Evolutionary conservation across 1,284 basidiomycete genomes (phyloP).

Genomic region (Moesziomyces aphidis): DNA sequence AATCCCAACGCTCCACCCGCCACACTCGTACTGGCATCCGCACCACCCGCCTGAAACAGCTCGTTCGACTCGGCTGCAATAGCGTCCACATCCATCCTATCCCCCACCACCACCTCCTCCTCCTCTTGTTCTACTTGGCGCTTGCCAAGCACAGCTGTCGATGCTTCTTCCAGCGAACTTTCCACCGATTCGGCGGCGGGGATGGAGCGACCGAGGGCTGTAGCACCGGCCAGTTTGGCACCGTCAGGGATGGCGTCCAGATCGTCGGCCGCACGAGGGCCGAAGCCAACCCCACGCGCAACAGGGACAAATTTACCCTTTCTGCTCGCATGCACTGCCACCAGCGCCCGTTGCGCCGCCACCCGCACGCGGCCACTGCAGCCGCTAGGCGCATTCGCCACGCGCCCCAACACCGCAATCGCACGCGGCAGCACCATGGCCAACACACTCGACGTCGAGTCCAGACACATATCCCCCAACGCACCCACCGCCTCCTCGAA

Average conservation of each 20-base stretch:
- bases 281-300: slow-evolving; percentile 39
- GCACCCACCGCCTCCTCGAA: slow-evolving; percentile 14
- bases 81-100: slow-evolving; percentile 32
- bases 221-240: slow-evolving; percentile 18
- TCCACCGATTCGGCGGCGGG: slow-evolving; percentile 12
- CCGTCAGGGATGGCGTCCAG: slow-evolving; percentile 34
- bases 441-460: slow-evolving; percentile 28
- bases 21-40: slow-evolving; percentile 3
- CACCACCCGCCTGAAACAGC: slow-evolving; percentile 15
- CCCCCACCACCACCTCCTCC: slow-evolving; percentile 1
- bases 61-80: slow-evolving; percentile 37
- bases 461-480: slow-evolving; percentile 23
- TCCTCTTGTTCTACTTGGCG: not conserved
- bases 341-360: slow-evolving; percentile 20
- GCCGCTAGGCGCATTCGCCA: slow-evolving; percentile 24
- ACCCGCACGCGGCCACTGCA: slow-evolving; percentile 5
- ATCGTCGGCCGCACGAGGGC: slow-evolving; percentile 27
- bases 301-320: slow-evolving; percentile 42
- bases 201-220: slow-evolving; percentile 16
- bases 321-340: slow-evolving; percentile 18
- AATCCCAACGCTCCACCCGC: slow-evolving; percentile 11
- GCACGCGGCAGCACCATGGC: slow-evolving; percentile 31
- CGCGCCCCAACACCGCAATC: slow-evolving; percentile 17
- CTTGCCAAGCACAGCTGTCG: slow-evolving; percentile 11
- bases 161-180: slow-evolving; percentile 1